A percentile compares a stretch with the other conserved stretches of the same genome.
Evolutionary conservation across 148 eudicot genomes (phyloP).

Genomic region (Mesembryanthemum crystallinum): DNA sequence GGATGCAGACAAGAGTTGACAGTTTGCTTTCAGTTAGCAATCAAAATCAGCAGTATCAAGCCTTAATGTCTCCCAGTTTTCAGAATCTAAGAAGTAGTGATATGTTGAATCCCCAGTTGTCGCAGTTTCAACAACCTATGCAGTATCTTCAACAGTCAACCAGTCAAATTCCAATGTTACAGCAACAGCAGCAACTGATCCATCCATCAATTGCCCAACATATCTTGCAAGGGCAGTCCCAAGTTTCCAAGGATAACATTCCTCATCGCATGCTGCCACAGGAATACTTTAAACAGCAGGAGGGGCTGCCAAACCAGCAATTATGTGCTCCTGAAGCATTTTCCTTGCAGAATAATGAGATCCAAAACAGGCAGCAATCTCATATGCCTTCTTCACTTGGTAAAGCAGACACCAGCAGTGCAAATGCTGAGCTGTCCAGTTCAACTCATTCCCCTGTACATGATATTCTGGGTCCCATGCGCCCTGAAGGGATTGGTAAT

Average conservation of each 20-base stretch:
- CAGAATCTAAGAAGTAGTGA: constrained; percentile 65
- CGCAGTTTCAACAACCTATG: constrained; percentile 86
- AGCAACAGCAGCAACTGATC: constrained; percentile 52
- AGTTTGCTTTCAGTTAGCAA: constrained; percentile 45
- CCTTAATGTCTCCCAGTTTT: constrained; percentile 69
- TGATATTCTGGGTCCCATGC: constrained; percentile 53
- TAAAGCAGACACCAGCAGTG: constrained; percentile 46
- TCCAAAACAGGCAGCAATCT: constrained; percentile 56
- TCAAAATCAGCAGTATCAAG: constrained; percentile 86
- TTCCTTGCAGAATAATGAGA: constrained; percentile 42
- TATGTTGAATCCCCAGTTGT: constrained; percentile 54
- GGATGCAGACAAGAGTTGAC: constrained; percentile 80
- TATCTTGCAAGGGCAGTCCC: constrained; percentile 61
- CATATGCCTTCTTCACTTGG: constrained; percentile 50
- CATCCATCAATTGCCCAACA: constrained; percentile 59
- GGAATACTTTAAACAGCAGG: constrained; percentile 43
- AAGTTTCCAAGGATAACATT: constrained; percentile 48
- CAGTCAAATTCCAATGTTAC: constrained; percentile 55
- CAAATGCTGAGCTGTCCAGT: constrained; percentile 39
- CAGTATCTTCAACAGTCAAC: constrained; percentile 66
- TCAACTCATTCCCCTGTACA: constrained; percentile 54
- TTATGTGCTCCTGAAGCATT: constrained; percentile 48
- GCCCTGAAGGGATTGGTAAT: constrained; percentile 59
- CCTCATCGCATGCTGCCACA: constrained; percentile 38
- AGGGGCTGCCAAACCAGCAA: constrained; percentile 47